Evolutionary conservation across 345 rosid species (phyloP).

Genomic region (Populus euphratica): DNA sequence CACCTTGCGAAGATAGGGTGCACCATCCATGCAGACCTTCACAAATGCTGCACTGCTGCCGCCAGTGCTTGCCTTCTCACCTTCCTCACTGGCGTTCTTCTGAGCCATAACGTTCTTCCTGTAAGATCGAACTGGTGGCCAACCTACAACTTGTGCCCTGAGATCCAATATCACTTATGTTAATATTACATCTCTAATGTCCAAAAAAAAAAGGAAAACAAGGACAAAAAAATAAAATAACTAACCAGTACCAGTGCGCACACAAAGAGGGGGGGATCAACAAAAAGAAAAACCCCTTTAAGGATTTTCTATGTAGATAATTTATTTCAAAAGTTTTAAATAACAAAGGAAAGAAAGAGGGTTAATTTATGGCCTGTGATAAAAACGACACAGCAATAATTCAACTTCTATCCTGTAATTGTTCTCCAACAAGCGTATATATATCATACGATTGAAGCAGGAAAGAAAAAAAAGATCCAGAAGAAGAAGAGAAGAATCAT

Average conservation of each 20-base stretch:
- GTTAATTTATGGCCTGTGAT: not conserved
- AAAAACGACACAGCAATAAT: not conserved
- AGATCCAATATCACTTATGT: not conserved
- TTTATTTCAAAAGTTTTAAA: not conserved
- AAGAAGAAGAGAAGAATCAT: not conserved
- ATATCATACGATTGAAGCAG: not conserved
- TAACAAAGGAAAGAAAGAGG: not conserved
- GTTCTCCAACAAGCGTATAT: not conserved
- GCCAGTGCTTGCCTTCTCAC: conserved; percentile 27
- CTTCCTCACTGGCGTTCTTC: conserved; percentile 37
- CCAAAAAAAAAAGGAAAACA: not conserved
- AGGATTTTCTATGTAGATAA: not conserved
- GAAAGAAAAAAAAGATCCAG: not conserved
- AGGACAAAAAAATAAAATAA: not conserved
- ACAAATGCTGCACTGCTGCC: conserved; percentile 57
- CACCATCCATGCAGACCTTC: conserved; percentile 98
- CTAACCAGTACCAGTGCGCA: not conserved
- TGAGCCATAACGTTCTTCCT: conserved; percentile 85
- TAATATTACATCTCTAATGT: not conserved
- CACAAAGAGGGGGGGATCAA: not conserved
- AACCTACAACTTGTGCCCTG: conserved; percentile 91
- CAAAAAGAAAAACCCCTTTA: not conserved
- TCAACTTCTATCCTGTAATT: not conserved
- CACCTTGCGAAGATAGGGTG: conserved; percentile 91
- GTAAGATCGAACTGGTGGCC: conserved; percentile 95